Base-by-base conservation (phyloP, 2,329 filamentous ascomycete species). In the Penicillium concentricum region DNA sequence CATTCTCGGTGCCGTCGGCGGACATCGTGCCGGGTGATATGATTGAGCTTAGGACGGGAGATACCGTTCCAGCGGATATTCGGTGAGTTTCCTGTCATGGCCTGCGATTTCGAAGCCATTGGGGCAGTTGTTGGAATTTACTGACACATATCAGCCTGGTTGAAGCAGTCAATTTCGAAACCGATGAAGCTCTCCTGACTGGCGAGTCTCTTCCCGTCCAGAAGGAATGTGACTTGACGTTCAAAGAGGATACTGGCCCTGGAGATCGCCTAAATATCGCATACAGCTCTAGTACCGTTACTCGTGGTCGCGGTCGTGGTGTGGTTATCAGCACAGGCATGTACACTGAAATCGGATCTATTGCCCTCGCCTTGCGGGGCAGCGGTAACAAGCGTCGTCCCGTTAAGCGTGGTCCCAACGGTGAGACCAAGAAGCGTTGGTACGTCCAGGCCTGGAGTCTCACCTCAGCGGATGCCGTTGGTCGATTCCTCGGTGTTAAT, bases 131-230 rank as follows among this genome's bases (percentile, higher is more conserved):
- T 16, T 30, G 26, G 34, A 28, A 15, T 32, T 51, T 37, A 13
- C 52, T 58, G 5, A 51, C 20, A 7, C 52, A 86, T 86, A 83
- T 78, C 75, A 35, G 77, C 78, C 38, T 77, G 53, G 72, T 81
- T 53, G 80, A 82, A 66, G 72, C 80, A 54, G 83, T 91, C 72
- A 91, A 91, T 71, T 76, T 91, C 59, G 87, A 87, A 53, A 87
- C 87, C 56, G 88, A 92, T 59, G 83, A 85, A 63, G 80, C 82
- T 24, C 79, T 85, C 47, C 75, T 85, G 38, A 85, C 83, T 15
- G 84, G 84, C 50, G 84, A 86, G 70, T 83, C 83, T 30, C 70
- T 84, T 8, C 83, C 83, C n/a, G 81, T 85, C 7, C 77, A 76
- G 69, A 81, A 85, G 72, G 75, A 80, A 51, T 69, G 68, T 18